Conservation (phyloP, 1,139 yeast species). For the Yamadazyma triangularis region DNA sequence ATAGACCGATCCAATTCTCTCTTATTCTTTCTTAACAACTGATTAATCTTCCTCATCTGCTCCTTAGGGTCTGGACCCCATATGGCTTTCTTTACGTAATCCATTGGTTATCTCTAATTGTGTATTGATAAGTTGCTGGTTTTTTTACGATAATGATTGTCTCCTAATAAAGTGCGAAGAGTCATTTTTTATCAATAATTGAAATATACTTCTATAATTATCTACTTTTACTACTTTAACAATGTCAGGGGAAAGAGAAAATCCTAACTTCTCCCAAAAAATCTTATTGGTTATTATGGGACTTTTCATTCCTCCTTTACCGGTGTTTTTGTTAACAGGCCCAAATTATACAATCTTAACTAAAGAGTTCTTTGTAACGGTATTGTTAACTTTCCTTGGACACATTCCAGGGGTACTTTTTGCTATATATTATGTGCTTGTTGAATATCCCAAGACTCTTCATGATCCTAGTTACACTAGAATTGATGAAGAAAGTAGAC, state of each 20-base stretch:
- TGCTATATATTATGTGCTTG: slow-evolving; percentile 28
- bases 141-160: no score
- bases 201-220: no score
- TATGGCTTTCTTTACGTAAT: slow-evolving; percentile 71
- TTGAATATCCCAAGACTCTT: slow-evolving; percentile 15
- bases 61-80: slow-evolving; percentile 98
- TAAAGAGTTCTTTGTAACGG: slow-evolving; percentile 31
- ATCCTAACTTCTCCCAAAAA: slow-evolving; percentile 8
- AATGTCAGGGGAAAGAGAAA: background rate
- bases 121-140: no score
- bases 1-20: slow-evolving; percentile 75
- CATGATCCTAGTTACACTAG: slow-evolving; percentile 17
- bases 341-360: slow-evolving; percentile 23
- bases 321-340: slow-evolving; percentile 23
- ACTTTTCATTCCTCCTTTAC: slow-evolving; percentile 37
- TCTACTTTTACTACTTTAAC: no score
- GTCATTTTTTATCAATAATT: no score
- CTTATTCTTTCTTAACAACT: slow-evolving; percentile 76
- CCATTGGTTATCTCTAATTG: no score
- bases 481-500: slow-evolving; percentile 17
- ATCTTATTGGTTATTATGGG: slow-evolving; percentile 29
- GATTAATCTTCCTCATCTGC: slow-evolving; percentile 76
- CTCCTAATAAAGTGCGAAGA: no score
- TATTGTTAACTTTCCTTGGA: slow-evolving; percentile 34
- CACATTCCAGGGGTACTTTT: slow-evolving; percentile 36